Base-by-base conservation (phyloP, 108 stramenopile species). In the Epipyxis sp. region DNA sequence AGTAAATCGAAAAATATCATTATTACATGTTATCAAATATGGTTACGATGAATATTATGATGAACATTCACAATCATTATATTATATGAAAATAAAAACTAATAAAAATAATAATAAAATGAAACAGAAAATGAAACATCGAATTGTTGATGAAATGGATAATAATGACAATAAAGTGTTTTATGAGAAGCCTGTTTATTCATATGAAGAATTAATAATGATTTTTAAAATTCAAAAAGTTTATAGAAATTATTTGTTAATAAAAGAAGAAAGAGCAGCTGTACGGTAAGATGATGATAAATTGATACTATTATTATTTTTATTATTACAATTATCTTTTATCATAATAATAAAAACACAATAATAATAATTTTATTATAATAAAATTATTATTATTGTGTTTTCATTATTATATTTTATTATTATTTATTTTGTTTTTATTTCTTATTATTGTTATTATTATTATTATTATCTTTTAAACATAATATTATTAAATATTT, bases 101-200 rank as follows among this genome's bases (percentile, higher is more conserved):
- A n/a, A n/a, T n/a, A n/a, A n/a, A n/a, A n/a, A n/a, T n/a, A n/a
- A n/a, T n/a, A n/a, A n/a, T n/a, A n/a, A n/a, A n/a, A n/a, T n/a
- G n/a, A n/a, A n/a, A n/a, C n/a, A n/a, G n/a, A n/a, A n/a, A n/a
- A n/a, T n/a, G n/a, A n/a, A n/a, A n/a, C n/a, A n/a, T n/a, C n/a
- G n/a, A n/a, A n/a, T n/a, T n/a, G n/a, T n/a, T n/a, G n/a, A n/a
- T n/a, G n/a, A n/a, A n/a, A n/a, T n/a, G n/a, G 25, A 32, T 37
- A 32, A 65, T 37, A 32, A 65, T 16, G 6, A 65, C 3, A 32
- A 32, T 29, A 6, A 65, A 13, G 61, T 32, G 3, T 35, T 32
- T 29, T 65, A 65, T 37, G 61, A 65, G 25, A 65, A 32, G 25
- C 61, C 61, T 10, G 34, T 65, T 65, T 65, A 65, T 37, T 35